These are phyloP conservation scores for Chaetomidium leptoderma DNA, from an alignment of 495 filamentous ascomycete species.

Conservation along the genomic window DNA sequence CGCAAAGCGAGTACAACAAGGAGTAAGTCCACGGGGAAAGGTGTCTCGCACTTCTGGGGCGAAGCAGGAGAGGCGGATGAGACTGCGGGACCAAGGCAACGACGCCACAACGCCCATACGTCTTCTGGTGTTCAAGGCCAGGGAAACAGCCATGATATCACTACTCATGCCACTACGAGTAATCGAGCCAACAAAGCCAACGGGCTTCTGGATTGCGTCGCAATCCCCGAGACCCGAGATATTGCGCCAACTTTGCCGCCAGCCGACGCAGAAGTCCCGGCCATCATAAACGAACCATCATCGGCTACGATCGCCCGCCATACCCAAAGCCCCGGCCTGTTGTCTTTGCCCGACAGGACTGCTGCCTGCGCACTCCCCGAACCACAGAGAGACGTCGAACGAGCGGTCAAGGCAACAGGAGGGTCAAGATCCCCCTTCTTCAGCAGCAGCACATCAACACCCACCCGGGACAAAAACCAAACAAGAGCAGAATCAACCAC, in stretches of 20 bases:
- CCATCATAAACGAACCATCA: neutral
- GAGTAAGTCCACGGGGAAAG: neutral
- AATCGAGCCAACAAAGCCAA: neutral
- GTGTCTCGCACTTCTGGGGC: slow-evolving; percentile 21
- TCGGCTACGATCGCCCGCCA: neutral
- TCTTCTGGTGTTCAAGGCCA: too few relatives aligned
- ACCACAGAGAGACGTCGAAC: neutral
- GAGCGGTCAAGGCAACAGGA: slow-evolving; percentile 19
- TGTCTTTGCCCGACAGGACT: neutral
- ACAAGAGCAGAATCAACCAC: too few relatives aligned
- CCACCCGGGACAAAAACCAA: neutral
- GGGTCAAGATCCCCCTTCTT: slow-evolving; percentile 43
- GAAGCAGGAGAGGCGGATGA: neutral
- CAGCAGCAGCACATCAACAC: slow-evolving; percentile 24
- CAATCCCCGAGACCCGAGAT: neutral
- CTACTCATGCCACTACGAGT: neutral
- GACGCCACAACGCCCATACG: neutral
- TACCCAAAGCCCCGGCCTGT: neutral
- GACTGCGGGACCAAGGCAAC: neutral
- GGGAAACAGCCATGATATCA: neutral
- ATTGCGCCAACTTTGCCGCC: neutral
- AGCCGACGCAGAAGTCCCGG: neutral
- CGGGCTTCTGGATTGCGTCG: neutral
- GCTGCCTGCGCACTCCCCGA: neutral
- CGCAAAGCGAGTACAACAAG: neutral